Conservation (phyloP, 768 basidiomycete species). For the Tremella fuciformis region DNA sequence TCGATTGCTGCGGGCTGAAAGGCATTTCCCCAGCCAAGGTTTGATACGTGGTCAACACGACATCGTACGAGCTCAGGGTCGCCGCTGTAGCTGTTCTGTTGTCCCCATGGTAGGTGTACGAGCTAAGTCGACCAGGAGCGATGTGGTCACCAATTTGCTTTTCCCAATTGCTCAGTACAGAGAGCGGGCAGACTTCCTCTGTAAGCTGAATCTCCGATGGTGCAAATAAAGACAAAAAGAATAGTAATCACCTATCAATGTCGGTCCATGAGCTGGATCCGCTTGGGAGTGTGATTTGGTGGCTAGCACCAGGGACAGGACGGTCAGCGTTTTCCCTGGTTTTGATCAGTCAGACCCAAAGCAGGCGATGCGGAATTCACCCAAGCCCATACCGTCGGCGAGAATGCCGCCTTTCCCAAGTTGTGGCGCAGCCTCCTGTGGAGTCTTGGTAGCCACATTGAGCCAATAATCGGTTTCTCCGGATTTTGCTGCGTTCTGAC, state of each 20-base stretch:
- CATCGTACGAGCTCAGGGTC: slow-evolving; percentile 34
- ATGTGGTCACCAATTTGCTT: slow-evolving; percentile 44
- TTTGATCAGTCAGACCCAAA: slow-evolving; percentile 10
- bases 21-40: slow-evolving; percentile 20
- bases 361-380: slow-evolving; percentile 48
- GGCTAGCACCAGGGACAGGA: slow-evolving; percentile 74
- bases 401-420: slow-evolving; percentile 83
- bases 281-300: slow-evolving; percentile 61
- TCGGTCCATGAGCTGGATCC: slow-evolving; percentile 60
- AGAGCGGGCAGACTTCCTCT: slow-evolving; percentile 37
- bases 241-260: slow-evolving; percentile 73
- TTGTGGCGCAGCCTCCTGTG: slow-evolving; percentile 60
- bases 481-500: slow-evolving; percentile 48
- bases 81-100: slow-evolving; percentile 21
- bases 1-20: background rate
- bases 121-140: slow-evolving; percentile 23
- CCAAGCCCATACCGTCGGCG: slow-evolving; percentile 82
- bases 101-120: slow-evolving; percentile 39
- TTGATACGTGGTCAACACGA: slow-evolving; percentile 43
- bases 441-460: slow-evolving; percentile 80
- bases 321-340: slow-evolving; percentile 83
- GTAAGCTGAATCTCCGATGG: background rate
- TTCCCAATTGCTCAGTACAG: slow-evolving; percentile 47
- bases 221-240: background rate
- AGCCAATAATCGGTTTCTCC: slow-evolving; percentile 59